Percentiles rank a stretch among this genome's conserved stretches.
Evolutionary conservation across 1,284 basidiomycete species (phyloP).

Genomic region (Puccinia horiana): DNA sequence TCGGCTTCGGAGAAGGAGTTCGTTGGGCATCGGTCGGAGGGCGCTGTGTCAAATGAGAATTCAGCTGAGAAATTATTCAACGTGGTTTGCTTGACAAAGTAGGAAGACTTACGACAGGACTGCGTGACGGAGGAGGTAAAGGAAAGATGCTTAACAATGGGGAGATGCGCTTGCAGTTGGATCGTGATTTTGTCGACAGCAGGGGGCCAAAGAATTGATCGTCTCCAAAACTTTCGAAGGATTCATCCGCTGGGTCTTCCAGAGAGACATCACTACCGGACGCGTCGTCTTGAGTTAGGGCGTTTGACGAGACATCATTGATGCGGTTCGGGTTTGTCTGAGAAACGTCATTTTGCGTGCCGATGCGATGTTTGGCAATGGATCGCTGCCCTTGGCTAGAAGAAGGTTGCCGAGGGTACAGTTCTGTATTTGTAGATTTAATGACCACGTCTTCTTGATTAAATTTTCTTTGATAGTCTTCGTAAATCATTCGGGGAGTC

Average conservation of each 20-base stretch:
- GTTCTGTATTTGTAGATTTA: neutral
- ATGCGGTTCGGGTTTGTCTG: neutral
- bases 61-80: neutral
- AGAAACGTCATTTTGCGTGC: neutral
- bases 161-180: neutral
- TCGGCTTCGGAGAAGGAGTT: slow-evolving; percentile 20
- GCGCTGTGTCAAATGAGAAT: neutral
- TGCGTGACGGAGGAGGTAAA: slow-evolving; percentile 1
- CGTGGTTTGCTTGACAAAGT: neutral
- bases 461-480: slow-evolving; percentile 22
- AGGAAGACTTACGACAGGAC: neutral
- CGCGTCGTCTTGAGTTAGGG: neutral
- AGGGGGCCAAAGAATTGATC: slow-evolving; percentile 1
- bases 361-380: neutral
- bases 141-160: neutral
- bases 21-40: neutral
- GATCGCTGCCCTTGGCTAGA: neutral
- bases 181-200: neutral
- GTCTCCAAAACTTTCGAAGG: slow-evolving; percentile 30
- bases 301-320: neutral
- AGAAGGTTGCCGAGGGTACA: neutral
- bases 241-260: slow-evolving; percentile 21
- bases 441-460: slow-evolving; percentile 18
- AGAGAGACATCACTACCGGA: neutral
- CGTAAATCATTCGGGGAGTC: slow-evolving; percentile 23